phyloP scores from a whole-genome alignment of 139 green algal species.

The Tetradesmus lagerheimii region DNA sequence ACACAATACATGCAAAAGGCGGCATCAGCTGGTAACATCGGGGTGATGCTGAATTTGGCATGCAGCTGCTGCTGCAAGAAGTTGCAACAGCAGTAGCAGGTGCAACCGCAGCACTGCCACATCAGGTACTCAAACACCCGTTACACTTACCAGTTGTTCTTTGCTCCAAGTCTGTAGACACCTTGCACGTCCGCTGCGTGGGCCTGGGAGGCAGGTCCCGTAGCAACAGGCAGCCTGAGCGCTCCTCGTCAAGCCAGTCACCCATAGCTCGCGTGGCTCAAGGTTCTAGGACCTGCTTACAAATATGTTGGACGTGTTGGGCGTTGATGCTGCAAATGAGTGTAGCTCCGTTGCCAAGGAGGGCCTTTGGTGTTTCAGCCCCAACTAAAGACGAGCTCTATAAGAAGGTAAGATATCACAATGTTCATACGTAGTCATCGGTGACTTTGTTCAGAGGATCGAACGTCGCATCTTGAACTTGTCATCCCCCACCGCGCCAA shows the following conservation, averaged over 20 bases:
- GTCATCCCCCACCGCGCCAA: too few relatives aligned
- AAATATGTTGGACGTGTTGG: too few relatives aligned
- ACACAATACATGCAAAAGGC: not conserved
- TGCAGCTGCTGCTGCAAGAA: not conserved
- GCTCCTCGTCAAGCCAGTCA: not conserved
- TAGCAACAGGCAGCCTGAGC: conserved; percentile 12
- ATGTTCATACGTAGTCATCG: too few relatives aligned
- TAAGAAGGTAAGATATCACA: too few relatives aligned
- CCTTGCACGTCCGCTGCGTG: conserved; percentile 29
- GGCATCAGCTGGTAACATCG: not conserved
- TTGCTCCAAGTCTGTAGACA: conserved; percentile 3
- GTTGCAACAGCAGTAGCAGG: not conserved
- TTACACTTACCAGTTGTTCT: not conserved
- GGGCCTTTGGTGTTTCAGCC: too few relatives aligned
- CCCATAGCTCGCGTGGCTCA: not conserved
- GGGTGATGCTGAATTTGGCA: not conserved
- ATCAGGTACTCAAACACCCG: too few relatives aligned
- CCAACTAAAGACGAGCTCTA: too few relatives aligned
- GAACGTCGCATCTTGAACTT: too few relatives aligned
- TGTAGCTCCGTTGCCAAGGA: too few relatives aligned
- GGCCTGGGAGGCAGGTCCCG: conserved; percentile 25
- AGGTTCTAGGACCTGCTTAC: too few relatives aligned
- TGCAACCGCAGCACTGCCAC: not conserved
- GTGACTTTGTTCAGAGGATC: too few relatives aligned
- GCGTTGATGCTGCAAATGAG: too few relatives aligned